Percentiles rank a stretch among this genome's conserved stretches.
These are phyloP conservation scores for Neurospora sp. DNA, from an alignment of 495 filamentous ascomycete species.

Conservation along the genomic window DNA sequence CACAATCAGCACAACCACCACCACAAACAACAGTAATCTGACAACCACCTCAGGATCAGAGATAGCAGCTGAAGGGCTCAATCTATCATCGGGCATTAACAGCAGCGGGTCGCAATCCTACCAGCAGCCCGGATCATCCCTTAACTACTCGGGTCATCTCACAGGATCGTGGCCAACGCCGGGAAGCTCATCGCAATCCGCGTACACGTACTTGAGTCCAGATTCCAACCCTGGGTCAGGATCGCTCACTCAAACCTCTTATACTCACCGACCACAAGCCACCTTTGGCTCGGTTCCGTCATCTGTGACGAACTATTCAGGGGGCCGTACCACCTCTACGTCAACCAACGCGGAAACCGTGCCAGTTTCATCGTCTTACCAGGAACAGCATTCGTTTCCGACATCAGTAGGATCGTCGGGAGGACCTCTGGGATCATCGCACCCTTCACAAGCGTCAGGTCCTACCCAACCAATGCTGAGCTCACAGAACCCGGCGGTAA, in stretches of 20 bases:
- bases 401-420: conserved; percentile 24
- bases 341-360: conserved; percentile 20
- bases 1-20: conserved; percentile 45
- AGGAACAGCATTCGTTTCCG: conserved; percentile 20
- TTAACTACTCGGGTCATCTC: conserved; percentile 39
- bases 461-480: conserved; percentile 8
- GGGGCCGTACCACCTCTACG: conserved; percentile 24
- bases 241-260: conserved; percentile 11
- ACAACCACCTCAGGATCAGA: conserved; percentile 25
- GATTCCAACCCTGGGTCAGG: conserved; percentile 25
- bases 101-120: conserved; percentile 43
- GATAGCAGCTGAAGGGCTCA: conserved; percentile 47
- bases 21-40: conserved; percentile 42
- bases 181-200: conserved; percentile 37
- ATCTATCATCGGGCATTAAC: conserved; percentile 50
- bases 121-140: conserved; percentile 31
- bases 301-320: conserved; percentile 9
- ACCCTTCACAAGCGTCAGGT: conserved; percentile 17
- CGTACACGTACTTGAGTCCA: conserved; percentile 45
- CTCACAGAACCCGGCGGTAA: conserved; percentile 24
- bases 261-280: conserved; percentile 8
- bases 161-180: conserved; percentile 43
- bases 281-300: conserved; percentile 9
- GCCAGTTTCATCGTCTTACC: conserved; percentile 19
- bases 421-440: conserved; percentile 12